Percentiles rank a stretch among this genome's conserved stretches.
These are phyloP conservation scores for Caryopteris hybrid DNA, from an alignment of 305 asterid genomes.

Conservation along the genomic window DNA sequence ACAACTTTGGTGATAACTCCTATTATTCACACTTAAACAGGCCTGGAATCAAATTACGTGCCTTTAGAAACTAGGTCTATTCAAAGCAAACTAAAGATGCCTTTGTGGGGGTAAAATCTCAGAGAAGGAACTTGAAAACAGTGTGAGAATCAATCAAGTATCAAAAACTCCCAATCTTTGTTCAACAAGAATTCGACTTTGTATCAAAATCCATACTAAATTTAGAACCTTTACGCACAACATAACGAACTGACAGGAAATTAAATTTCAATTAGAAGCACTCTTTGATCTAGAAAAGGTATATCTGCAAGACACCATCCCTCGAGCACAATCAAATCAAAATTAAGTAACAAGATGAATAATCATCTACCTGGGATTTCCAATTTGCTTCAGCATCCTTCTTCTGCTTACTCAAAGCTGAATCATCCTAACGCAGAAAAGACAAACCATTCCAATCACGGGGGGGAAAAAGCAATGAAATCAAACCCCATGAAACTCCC, in stretches of 20 bases:
- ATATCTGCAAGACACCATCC: background rate
- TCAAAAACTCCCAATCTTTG: background rate
- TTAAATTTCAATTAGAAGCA: background rate
- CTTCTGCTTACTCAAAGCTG: conserved; percentile 78
- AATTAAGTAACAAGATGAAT: background rate
- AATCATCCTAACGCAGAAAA: conserved; percentile 60
- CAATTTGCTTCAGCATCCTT: conserved; percentile 95
- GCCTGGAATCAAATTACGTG: background rate
- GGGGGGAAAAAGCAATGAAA: background rate
- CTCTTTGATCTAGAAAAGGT: background rate
- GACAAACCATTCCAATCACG: conserved; percentile 1
- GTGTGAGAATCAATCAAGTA: background rate
- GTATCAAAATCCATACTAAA: background rate
- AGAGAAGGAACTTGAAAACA: background rate
- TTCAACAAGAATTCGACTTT: background rate
- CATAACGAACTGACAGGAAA: background rate
- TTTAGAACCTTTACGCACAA: background rate
- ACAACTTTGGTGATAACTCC: too few species aligned
- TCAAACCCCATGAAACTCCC: background rate
- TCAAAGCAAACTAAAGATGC: background rate
- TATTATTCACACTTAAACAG: background rate
- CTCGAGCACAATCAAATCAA: background rate
- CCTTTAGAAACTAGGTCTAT: background rate
- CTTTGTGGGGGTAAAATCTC: background rate
- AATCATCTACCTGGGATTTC: conserved; percentile 63